These are phyloP conservation scores for Thozetella sp. DNA, from an alignment of 495 filamentous ascomycete genomes.

Conservation along the genomic window DNA sequence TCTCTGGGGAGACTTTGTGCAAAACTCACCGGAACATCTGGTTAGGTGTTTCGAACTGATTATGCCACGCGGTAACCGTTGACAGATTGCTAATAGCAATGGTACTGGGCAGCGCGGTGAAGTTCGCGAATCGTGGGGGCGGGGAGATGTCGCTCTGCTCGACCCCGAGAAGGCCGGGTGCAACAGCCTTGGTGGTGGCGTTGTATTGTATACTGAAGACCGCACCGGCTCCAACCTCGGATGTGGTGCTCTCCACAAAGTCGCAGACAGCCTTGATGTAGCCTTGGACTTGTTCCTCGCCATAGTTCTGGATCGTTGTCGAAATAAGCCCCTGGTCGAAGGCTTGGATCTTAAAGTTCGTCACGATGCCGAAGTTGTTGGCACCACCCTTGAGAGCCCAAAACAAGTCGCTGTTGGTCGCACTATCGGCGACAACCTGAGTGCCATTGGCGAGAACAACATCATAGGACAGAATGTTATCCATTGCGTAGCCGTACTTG, in stretches of 20 bases:
- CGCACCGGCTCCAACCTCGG: neutral
- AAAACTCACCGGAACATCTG: neutral
- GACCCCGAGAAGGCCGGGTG: neutral
- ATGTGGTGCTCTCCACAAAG: neutral
- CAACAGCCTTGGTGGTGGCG: neutral
- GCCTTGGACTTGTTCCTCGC: neutral
- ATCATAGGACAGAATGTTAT: constrained; percentile 43
- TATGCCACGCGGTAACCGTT: neutral
- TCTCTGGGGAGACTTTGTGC: neutral
- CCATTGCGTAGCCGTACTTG: constrained; percentile 47
- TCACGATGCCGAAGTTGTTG: constrained; percentile 56
- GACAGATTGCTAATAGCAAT: neutral
- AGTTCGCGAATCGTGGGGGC: neutral
- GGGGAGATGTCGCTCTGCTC: neutral
- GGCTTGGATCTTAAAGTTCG: constrained; percentile 24
- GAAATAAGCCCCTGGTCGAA: neutral
- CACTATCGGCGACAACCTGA: constrained; percentile 27
- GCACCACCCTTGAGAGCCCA: constrained; percentile 56
- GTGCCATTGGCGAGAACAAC: constrained; percentile 53
- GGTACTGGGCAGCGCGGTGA: neutral
- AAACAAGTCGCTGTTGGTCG: constrained; percentile 41
- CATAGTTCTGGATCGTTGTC: neutral
- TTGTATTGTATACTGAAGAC: neutral
- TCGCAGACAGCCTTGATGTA: neutral
- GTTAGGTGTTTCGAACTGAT: neutral